These are phyloP conservation scores for Corynascus novoguineensis DNA, from an alignment of 495 filamentous ascomycete species.

Conservation along the genomic window DNA sequence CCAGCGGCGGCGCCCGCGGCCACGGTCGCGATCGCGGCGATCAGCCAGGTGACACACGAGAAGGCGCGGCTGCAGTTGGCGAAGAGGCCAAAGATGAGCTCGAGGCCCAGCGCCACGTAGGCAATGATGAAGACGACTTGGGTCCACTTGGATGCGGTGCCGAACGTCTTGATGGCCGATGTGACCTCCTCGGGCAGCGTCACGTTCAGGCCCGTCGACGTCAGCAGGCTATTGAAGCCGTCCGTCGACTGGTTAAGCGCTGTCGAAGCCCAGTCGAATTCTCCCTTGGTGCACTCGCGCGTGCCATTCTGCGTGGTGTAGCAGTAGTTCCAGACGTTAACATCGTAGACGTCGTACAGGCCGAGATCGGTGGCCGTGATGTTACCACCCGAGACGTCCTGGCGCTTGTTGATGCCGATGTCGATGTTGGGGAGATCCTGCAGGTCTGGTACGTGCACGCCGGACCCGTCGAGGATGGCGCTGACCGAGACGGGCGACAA, in stretches of 20 bases:
- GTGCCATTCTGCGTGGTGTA: constrained; percentile 42
- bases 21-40: constrained; percentile 49
- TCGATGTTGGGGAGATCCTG: constrained; percentile 17
- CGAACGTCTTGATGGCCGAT: constrained; percentile 64
- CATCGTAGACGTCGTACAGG: constrained; percentile 71
- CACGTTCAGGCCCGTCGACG: constrained; percentile 34
- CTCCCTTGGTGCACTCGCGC: constrained; percentile 51
- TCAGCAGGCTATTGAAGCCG: constrained; percentile 43
- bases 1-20: constrained; percentile 56
- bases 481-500: constrained; percentile 31
- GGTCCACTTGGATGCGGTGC: constrained; percentile 72
- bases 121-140: constrained; percentile 70
- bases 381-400: constrained; percentile 29
- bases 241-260: constrained; percentile 51
- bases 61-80: constrained; percentile 49
- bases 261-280: constrained; percentile 74
- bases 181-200: constrained; percentile 58
- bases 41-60: constrained; percentile 46
- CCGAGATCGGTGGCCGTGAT: constrained; percentile 50
- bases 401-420: constrained; percentile 12
- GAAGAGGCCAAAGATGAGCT: constrained; percentile 73
- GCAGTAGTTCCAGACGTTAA: constrained; percentile 88
- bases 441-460: constrained; percentile 7
- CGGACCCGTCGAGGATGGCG: constrained; percentile 18
- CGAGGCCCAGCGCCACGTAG: constrained; percentile 61